A percentile compares a stretch with the other conserved stretches of the same genome.
These are phyloP conservation scores for Echinochloa phyllopogon DNA, from an alignment of 176 grass and related monocot species.

Conservation along the genomic window DNA sequence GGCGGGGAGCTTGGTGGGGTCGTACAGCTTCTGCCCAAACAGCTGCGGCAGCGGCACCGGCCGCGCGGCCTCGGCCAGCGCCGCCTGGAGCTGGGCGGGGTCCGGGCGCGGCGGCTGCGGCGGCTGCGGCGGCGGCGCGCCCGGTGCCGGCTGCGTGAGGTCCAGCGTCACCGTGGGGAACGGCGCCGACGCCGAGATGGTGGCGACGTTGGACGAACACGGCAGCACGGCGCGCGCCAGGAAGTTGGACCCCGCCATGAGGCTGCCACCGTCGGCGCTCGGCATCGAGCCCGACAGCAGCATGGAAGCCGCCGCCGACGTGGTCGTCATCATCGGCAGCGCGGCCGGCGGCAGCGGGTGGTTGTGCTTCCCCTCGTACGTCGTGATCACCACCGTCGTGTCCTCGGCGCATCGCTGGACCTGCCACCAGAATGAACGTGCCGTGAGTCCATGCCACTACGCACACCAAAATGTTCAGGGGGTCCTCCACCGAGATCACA, in stretches of 20 bases:
- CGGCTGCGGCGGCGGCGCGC: slow-evolving; percentile 19
- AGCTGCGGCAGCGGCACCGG: slow-evolving; percentile 46
- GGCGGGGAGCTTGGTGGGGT: slow-evolving; percentile 66
- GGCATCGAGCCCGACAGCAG: slow-evolving; percentile 81
- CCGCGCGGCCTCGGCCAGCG: slow-evolving; percentile 38
- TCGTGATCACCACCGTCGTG: slow-evolving; percentile 74
- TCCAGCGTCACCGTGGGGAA: slow-evolving; percentile 90
- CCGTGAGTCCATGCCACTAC: not conserved
- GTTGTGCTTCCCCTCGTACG: slow-evolving; percentile 86
- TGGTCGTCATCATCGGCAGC: slow-evolving; percentile 83
- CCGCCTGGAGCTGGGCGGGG: slow-evolving; percentile 51
- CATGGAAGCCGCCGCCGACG: slow-evolving; percentile 79
- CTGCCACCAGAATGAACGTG: slow-evolving; percentile 28
- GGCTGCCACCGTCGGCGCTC: slow-evolving; percentile 62
- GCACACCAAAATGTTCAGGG: not conserved
- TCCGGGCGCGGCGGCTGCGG: slow-evolving; percentile 44
- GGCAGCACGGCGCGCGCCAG: slow-evolving; percentile 72
- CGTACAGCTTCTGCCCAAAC: slow-evolving; percentile 70
- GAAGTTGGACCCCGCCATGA: slow-evolving; percentile 83
- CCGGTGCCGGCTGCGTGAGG: slow-evolving; percentile 60
- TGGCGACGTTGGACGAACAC: slow-evolving; percentile 77
- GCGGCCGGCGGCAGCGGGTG: slow-evolving; percentile 89
- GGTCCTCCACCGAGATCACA: not conserved
- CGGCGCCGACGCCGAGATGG: slow-evolving; percentile 81
- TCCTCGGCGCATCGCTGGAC: slow-evolving; percentile 89